A percentile compares a stretch with the other conserved stretches of the same genome.
These are phyloP conservation scores for Globisporangium spiculum DNA, from an alignment of 352 stramenopile species.

Conservation along the genomic window DNA sequence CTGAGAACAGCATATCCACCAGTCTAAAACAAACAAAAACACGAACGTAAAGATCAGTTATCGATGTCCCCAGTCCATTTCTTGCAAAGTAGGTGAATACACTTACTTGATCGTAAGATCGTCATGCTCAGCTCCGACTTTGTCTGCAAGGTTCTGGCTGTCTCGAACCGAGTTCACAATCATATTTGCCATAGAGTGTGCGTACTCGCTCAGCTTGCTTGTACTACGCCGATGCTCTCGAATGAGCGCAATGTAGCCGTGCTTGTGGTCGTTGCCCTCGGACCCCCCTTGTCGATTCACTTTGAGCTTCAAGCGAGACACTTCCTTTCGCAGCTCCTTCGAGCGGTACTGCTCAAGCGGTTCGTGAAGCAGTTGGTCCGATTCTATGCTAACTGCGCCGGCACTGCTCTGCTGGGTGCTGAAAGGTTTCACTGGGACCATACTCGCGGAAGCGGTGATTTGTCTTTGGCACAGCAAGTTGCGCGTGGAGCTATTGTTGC, in stretches of 20 bases:
- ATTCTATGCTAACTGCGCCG: too few species aligned
- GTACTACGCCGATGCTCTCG: conserved; percentile 10
- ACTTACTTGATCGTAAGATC: conserved; percentile 10
- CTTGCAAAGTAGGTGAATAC: not conserved
- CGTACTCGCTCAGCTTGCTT: not conserved
- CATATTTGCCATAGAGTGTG: not conserved
- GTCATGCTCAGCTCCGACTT: not conserved
- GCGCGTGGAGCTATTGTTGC: not conserved
- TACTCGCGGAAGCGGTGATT: not conserved
- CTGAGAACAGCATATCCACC: conserved; percentile 21
- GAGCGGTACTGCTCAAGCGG: conserved; percentile 29
- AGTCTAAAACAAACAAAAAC: conserved; percentile 8
- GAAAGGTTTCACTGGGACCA: not conserved
- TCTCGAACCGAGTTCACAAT: not conserved
- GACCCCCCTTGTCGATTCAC: conserved; percentile 22
- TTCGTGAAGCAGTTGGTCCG: conserved; percentile 19
- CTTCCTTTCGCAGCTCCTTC: conserved; percentile 36
- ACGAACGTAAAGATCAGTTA: not conserved
- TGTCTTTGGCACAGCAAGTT: conserved; percentile 3
- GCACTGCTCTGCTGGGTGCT: not conserved
- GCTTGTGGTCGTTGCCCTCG: conserved; percentile 34
- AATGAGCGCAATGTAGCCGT: conserved; percentile 37
- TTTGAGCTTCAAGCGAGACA: conserved; percentile 33
- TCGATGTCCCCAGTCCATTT: not conserved
- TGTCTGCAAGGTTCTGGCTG: not conserved